A percentile compares a stretch with the other conserved stretches of the same genome.
Conservation (phyloP, 2,329 filamentous ascomycete species). For the Knoxdaviesia proteae region DNA sequence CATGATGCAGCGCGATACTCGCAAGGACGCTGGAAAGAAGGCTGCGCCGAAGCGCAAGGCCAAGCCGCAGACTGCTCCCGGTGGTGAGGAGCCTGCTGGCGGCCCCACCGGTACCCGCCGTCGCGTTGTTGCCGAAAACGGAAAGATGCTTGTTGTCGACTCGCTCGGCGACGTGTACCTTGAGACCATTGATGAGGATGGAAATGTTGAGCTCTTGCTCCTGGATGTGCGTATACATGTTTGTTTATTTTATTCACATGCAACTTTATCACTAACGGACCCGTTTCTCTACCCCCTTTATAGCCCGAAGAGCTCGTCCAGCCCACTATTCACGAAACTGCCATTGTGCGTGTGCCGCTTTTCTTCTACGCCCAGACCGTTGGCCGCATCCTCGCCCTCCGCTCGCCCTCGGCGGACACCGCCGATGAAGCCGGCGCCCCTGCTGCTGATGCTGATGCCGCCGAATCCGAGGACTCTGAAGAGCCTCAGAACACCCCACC, state of each 20-base stretch:
- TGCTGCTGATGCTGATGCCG: slow-evolving; percentile 11
- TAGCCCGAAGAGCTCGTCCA: slow-evolving; percentile 59
- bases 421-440: background rate
- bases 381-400: slow-evolving; percentile 25
- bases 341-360: slow-evolving; percentile 57
- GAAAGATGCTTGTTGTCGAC: slow-evolving; percentile 86
- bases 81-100: slow-evolving; percentile 22
- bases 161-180: slow-evolving; percentile 80
- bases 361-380: slow-evolving; percentile 43
- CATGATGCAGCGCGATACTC: slow-evolving; percentile 67
- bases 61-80: slow-evolving; percentile 15
- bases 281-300: background rate
- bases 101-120: slow-evolving; percentile 61
- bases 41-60: slow-evolving; percentile 20
- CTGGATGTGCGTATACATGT: slow-evolving; percentile 49
- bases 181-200: slow-evolving; percentile 80
- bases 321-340: slow-evolving; percentile 65
- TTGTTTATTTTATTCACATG: background rate
- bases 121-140: slow-evolving; percentile 80
- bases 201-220: slow-evolving; percentile 61
- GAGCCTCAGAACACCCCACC: slow-evolving; percentile 25
- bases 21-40: slow-evolving; percentile 44
- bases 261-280: background rate
- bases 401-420: slow-evolving; percentile 1
- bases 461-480: slow-evolving; percentile 21